Evolutionary conservation across 1,139 yeast species (phyloP), one percentile per base, ranked within the genome.

Genomic region (Sugiyamaella neomexicana): DNA sequence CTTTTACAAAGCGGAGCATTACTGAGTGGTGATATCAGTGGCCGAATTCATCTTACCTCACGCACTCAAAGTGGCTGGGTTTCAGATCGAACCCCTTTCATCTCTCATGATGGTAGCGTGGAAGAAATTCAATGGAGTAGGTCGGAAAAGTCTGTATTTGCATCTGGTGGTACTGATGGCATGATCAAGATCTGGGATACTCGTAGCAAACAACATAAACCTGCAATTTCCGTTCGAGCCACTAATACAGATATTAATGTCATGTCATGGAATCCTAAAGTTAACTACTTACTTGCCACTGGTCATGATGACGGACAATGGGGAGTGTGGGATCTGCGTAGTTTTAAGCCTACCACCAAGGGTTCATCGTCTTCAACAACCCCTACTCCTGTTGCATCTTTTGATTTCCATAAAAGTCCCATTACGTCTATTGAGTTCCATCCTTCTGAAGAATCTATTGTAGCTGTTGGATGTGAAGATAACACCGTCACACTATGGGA

Each of bases 61-160:
- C 81, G 96, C 70, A 86, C 89, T 44, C 80, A 88, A 23, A 77
- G 84, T 13, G 86, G 82, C 61, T 93, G 97, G 97, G 76, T 78
- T 48, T 90, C 98, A 7, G 98, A 93, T 65, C 83, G 85, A 66
- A 82, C 84, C 9, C 89, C 98, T 36, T 93, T 83, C 71, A 50
- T 58, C 36, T 73, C 72, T 37, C 67, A 62, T 42, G 78, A 80
- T 53, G 82, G 88, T 58, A 88, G 96, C 13, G 87, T 93, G 55
- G 99, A 93, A 74, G 99, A 93, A 70, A 81, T 93, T 58, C 98
- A 93, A 72, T 93, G 99, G 98, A 89, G 97, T 17, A 87, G 86
- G 50, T 82, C 91, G 4, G 99, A 93, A 70, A 80, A 79, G 59
- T 89, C 97, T 0, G 99, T 93, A 32, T 93, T 93, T 71, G 96